Percentiles rank a stretch among this genome's conserved stretches.
These are phyloP conservation scores for Fusarium coicis DNA, from an alignment of 2,329 filamentous ascomycete species.

Conservation along the genomic window DNA sequence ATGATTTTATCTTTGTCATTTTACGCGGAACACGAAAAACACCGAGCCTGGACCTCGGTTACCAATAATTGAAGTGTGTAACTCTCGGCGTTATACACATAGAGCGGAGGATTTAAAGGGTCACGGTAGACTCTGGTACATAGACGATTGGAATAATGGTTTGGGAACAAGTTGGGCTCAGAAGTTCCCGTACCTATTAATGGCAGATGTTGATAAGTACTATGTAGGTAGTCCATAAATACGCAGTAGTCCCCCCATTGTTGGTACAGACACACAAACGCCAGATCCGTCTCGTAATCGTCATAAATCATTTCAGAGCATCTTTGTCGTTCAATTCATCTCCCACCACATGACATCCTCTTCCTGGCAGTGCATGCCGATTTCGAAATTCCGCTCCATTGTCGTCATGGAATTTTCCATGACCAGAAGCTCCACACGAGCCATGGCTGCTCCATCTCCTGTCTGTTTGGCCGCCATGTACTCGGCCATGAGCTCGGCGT, in stretches of 20 bases:
- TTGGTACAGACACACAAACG: neutral
- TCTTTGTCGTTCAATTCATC: constrained; percentile 8
- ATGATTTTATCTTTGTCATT: constrained; percentile 14
- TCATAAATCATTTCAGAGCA: constrained; percentile 1
- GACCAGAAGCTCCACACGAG: constrained; percentile 36
- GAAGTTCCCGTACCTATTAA: constrained; percentile 9
- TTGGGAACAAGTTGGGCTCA: neutral
- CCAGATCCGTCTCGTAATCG: neutral
- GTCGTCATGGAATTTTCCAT: constrained; percentile 31
- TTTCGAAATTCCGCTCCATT: constrained; percentile 39
- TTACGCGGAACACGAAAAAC: constrained; percentile 21
- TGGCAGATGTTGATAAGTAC: constrained; percentile 13
- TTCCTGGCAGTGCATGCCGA: constrained; percentile 31
- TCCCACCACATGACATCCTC: constrained; percentile 41
- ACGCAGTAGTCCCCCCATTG: constrained; percentile 6
- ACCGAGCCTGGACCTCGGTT: neutral
- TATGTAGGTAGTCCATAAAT: neutral
- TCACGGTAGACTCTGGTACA: constrained; percentile 16
- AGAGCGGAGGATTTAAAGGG: constrained; percentile 28
- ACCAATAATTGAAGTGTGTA: constrained; percentile 1
- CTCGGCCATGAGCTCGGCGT: constrained; percentile 40
- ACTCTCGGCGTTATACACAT: constrained; percentile 36
- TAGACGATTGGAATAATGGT: constrained; percentile 7
- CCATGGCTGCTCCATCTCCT: constrained; percentile 41
- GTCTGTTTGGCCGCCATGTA: constrained; percentile 42